These are phyloP conservation scores for Aspergillus sp. DNA, from an alignment of 2,329 filamentous ascomycete genomes.

Conservation along the genomic window DNA sequence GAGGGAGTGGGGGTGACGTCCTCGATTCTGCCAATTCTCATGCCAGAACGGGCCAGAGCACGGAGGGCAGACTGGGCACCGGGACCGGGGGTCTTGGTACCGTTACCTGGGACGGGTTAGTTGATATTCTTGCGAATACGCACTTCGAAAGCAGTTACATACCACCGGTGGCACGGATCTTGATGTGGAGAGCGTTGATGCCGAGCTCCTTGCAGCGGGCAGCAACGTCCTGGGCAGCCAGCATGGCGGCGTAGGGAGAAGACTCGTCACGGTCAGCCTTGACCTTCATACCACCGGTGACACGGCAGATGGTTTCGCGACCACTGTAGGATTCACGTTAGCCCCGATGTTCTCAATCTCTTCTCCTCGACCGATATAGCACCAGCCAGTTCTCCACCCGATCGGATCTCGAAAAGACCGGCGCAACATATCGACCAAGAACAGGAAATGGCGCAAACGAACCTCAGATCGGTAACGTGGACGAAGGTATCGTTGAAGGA, in stretches of 20 bases:
- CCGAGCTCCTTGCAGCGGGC: slow-evolving; percentile 81
- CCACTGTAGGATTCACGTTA: slow-evolving; percentile 59
- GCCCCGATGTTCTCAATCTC: neutral
- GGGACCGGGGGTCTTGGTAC: slow-evolving; percentile 99
- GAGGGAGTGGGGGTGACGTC: slow-evolving; percentile 99
- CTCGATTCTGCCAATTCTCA: slow-evolving; percentile 99
- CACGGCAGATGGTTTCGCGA: slow-evolving; percentile 99
- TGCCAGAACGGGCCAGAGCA: slow-evolving; percentile 96
- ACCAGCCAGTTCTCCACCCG: neutral
- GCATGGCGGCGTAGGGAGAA: slow-evolving; percentile 99
- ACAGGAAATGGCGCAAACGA: slow-evolving; percentile 36
- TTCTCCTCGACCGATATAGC: slow-evolving; percentile 8
- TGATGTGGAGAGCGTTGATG: slow-evolving; percentile 98
- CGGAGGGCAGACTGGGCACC: slow-evolving; percentile 99
- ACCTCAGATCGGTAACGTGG: slow-evolving; percentile 99
- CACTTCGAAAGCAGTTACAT: slow-evolving; percentile 37
- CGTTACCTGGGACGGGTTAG: slow-evolving; percentile 65
- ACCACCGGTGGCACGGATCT: slow-evolving; percentile 99
- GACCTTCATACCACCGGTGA: slow-evolving; percentile 99
- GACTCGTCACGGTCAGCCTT: slow-evolving; percentile 99
- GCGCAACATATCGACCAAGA: neutral
- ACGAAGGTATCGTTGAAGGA: slow-evolving; percentile 94
- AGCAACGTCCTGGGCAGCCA: slow-evolving; percentile 98
- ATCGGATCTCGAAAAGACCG: neutral
- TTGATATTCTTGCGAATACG: neutral